Evolutionary conservation across 1,284 basidiomycete genomes (phyloP), one percentile per base, ranked within the genome.

Genomic region (Neonothopanus nambi): DNA sequence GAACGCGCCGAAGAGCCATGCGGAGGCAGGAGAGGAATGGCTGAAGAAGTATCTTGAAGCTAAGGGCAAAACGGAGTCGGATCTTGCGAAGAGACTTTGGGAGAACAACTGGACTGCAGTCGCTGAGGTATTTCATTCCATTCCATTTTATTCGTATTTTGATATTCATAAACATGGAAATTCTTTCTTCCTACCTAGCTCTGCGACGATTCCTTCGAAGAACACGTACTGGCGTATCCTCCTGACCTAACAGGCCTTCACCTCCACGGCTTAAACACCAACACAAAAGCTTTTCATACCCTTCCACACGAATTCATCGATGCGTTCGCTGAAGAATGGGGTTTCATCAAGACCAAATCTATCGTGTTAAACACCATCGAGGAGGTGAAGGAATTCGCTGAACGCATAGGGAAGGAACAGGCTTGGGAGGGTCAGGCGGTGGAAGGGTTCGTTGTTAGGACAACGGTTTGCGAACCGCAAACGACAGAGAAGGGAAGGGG

Each of bases 131-230:
- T 46, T 79, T 35, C 38, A 36, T 40, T 8, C 15, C 7, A 26
- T 12, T 33, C 43, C 4, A 21, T 36, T 13, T 48, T 15, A 33
- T 28, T 28, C 11, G 11, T 28, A 5, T 28, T 5, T 28, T 28
- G 6, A 30, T 48, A 30, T 28, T 28, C 26, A 11, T 11, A 5
- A 5, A 11, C 26, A 28, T 55, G 7, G 23, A 41, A 51, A 51
- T 24, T 21, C 11, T 7, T n/a, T 1, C 5, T 38, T 17, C 8
- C 11, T 39, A 36, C 13, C 50, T 20, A 95, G 94, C 85, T 99
- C 2, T 98, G 97, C 67, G 96, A 99, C 65, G 97, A 99, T 70
- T 82, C 81, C 0, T 99, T 99, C 65, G 97, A 99, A 63, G 97
- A 99, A 68, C 97, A 99, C 64, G 96, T 99, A 38, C 80, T 99